Conservation (phyloP, 2,329 filamentous ascomycete genomes). For the Rhynchosporium agropyri region DNA sequence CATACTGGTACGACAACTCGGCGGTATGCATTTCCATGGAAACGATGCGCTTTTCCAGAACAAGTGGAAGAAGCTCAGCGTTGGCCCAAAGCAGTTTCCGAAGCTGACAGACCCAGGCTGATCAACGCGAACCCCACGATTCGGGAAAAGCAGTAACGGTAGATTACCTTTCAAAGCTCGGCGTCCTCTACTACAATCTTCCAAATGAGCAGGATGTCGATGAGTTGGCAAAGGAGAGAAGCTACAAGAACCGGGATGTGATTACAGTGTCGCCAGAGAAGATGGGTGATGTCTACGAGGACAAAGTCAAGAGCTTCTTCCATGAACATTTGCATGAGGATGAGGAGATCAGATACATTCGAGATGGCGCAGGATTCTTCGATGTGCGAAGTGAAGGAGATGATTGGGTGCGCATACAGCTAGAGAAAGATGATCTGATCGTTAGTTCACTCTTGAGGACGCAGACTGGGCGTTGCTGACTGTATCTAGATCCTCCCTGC, state of each 20-base stretch:
- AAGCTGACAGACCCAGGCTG: constrained; percentile 62
- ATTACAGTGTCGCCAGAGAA: constrained; percentile 83
- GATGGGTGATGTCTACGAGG: constrained; percentile 87
- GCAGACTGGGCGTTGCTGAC: constrained; percentile 22
- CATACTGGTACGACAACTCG: constrained; percentile 72
- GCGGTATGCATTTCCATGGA: constrained; percentile 49
- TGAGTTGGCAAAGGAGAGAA: constrained; percentile 70
- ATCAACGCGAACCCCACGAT: constrained; percentile 90
- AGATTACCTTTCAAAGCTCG: constrained; percentile 70
- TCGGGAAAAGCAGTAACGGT: constrained; percentile 70
- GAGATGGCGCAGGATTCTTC: constrained; percentile 87
- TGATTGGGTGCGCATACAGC: constrained; percentile 82
- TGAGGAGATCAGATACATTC: constrained; percentile 95
- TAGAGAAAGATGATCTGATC: constrained; percentile 88
- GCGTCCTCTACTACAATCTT: constrained; percentile 77
- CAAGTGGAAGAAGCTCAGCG: background rate
- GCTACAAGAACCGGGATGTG: constrained; percentile 94
- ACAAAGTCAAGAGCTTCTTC: constrained; percentile 94
- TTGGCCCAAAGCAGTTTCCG: constrained; percentile 15
- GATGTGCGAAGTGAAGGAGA: constrained; percentile 84
- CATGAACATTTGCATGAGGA: constrained; percentile 96
- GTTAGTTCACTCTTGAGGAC: constrained; percentile 26
- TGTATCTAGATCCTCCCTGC: constrained; percentile 71
- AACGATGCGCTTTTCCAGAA: background rate
- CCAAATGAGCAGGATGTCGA: constrained; percentile 69